Evolutionary conservation across 805 yeast species (phyloP), one percentile per base, ranked within the genome.

Genomic region (Lachancea mirantina): DNA sequence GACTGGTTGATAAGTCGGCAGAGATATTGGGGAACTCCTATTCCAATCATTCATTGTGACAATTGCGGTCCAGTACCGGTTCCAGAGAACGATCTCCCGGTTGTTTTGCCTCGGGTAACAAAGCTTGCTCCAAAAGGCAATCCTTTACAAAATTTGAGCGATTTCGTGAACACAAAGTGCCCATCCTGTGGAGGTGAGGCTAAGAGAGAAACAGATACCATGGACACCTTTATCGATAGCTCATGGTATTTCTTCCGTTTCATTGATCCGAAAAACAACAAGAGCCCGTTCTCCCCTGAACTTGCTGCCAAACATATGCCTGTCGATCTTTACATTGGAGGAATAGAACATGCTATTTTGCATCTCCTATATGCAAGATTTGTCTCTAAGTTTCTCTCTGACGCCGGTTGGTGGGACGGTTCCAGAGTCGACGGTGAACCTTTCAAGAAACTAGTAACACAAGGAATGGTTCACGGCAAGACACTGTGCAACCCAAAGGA

Each of bases 211-310:
- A 84, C 97, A 0, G 98, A 92, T 50, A 92, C 98, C 0, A 89
- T 92, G 98, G 98, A 92, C 52, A 92, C 98, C 0, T 92, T 92
- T 51, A 89, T 92, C 76, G 98, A 92, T 59, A 83, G 95, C 11
- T 87, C 96, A 3, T 92, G 98, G 98, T 92, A 92, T 57, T 84
- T 72, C 56, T 78, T 92, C 62, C 70, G 98, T 38, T 88, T 74
- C 47, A 59, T 78, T 2, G 97, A 92, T 53, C 65, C 94, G 0
- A 60, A 74, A 19, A 89, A 92, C 54, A 40, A 47, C 0, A 29
- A 46, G 0, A 42, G 51, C 24, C 82, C 84, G 1, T 85, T 89
- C 48, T 60, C 49, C 18, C 58, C 54, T 37, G 66, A 66, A 8
- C 56, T 53, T 14, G 84, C 79, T 0, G 55, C 71, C 7, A 50